Conservation (phyloP, 768 basidiomycete genomes). For the Mycena vulgaris region DNA sequence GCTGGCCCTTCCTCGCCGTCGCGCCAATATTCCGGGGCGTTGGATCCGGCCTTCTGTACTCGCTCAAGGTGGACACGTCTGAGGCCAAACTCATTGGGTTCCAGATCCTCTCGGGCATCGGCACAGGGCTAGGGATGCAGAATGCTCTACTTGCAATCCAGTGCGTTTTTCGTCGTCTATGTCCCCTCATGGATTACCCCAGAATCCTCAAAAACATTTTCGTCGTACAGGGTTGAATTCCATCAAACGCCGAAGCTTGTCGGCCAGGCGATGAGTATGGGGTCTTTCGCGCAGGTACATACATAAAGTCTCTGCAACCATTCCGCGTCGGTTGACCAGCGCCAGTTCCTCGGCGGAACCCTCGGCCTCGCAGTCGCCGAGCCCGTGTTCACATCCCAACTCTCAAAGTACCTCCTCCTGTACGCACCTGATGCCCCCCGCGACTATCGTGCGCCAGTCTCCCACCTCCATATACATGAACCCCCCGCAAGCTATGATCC, state of each 20-base stretch:
- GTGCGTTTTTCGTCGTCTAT: neutral
- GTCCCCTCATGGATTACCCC: neutral
- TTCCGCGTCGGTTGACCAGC: neutral
- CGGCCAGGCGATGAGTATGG: slow-evolving; percentile 18
- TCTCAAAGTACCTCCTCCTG: slow-evolving; percentile 8
- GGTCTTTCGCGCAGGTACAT: slow-evolving; percentile 19
- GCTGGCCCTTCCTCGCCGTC: slow-evolving; percentile 29
- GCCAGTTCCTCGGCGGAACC: slow-evolving; percentile 30
- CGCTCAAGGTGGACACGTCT: neutral
- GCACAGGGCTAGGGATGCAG: slow-evolving; percentile 29
- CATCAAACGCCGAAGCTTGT: slow-evolving; percentile 10
- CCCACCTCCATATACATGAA: slow-evolving; percentile 15
- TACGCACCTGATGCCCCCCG: slow-evolving; percentile 27
- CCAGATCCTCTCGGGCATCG: slow-evolving; percentile 28
- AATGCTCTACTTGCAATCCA: slow-evolving; percentile 24
- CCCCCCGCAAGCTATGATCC: slow-evolving; percentile 7
- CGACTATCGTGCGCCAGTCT: neutral
- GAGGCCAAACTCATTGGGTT: slow-evolving; percentile 1
- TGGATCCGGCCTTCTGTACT: slow-evolving; percentile 33
- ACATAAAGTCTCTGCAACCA: no score
- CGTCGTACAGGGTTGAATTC: slow-evolving; percentile 12
- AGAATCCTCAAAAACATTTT: neutral
- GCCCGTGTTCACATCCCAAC: slow-evolving; percentile 28
- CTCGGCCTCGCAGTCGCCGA: slow-evolving; percentile 26
- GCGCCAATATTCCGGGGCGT: slow-evolving; percentile 34